These are phyloP conservation scores for Gautieria morchelliformis DNA, from an alignment of 768 basidiomycete genomes.

Conservation along the genomic window DNA sequence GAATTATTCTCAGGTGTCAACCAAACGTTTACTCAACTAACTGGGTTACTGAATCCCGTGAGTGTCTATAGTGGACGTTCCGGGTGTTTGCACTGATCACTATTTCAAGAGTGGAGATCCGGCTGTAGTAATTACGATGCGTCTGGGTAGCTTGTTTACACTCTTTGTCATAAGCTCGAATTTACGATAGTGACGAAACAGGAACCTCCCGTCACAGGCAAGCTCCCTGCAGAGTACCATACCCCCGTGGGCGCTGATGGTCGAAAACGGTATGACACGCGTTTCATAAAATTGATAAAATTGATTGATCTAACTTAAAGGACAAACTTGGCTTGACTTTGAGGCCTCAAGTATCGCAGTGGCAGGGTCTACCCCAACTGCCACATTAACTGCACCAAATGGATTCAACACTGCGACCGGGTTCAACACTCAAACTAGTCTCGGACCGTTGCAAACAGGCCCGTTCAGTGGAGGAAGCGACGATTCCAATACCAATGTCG, in stretches of 20 bases:
- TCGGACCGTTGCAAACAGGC: not conserved
- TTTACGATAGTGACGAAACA: too few relatives aligned
- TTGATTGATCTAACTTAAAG: not conserved
- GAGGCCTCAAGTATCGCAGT: not conserved
- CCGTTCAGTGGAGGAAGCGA: not conserved
- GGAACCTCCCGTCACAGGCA: not conserved
- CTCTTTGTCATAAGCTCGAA: not conserved
- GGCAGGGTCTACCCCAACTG: not conserved
- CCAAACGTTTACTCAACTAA: not conserved
- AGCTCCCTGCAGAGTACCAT: not conserved
- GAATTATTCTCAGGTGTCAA: not conserved
- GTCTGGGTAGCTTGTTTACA: not conserved
- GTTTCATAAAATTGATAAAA: too few relatives aligned
- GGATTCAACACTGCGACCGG: not conserved
- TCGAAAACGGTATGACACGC: conserved; percentile 1
- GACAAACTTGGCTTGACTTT: not conserved
- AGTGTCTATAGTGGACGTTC: not conserved
- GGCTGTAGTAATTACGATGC: not conserved
- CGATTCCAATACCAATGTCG: not conserved
- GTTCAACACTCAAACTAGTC: not conserved
- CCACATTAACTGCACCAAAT: not conserved
- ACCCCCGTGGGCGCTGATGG: not conserved
- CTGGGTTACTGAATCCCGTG: not conserved
- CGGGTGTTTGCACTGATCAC: not conserved
- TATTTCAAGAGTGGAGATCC: not conserved